Evolutionary conservation across 23 red algal species (phyloP).

Genomic region (Gracilaria domingensis): DNA sequence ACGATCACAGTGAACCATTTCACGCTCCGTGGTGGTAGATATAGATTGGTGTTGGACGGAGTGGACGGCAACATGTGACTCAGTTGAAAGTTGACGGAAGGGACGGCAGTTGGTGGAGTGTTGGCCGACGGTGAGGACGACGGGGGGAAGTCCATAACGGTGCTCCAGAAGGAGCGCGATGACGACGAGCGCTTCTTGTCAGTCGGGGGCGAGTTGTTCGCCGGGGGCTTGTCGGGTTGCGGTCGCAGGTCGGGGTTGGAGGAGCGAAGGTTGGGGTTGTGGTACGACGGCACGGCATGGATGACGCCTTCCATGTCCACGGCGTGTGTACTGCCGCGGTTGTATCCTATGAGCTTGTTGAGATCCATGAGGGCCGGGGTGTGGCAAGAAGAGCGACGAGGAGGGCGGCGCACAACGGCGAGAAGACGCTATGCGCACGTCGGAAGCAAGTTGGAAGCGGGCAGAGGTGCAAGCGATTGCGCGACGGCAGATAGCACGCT

Average conservation of each 20-base stretch:
- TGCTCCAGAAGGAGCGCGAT: constrained; percentile 28
- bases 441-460: neutral
- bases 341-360: constrained; percentile 16
- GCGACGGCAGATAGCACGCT: no score
- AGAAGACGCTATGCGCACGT: no score
- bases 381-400: no score
- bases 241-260: neutral
- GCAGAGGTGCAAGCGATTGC: no score
- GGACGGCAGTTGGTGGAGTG: neutral
- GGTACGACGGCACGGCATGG: constrained; percentile 12
- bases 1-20: constrained; percentile 14
- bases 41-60: neutral
- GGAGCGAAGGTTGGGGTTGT: neutral
- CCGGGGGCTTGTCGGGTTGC: neutral
- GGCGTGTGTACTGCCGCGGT: neutral
- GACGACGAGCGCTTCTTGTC: neutral
- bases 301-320: constrained; percentile 27
- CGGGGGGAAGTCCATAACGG: neutral
- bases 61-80: neutral
- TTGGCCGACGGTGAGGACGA: neutral
- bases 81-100: constrained; percentile 1
- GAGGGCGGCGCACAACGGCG: no score
- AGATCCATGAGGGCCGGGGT: constrained; percentile 1
- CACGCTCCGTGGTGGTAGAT: neutral
- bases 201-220: neutral